These are phyloP conservation scores for Aspergillus ustus DNA, from an alignment of 2,329 filamentous ascomycete genomes.

Conservation along the genomic window DNA sequence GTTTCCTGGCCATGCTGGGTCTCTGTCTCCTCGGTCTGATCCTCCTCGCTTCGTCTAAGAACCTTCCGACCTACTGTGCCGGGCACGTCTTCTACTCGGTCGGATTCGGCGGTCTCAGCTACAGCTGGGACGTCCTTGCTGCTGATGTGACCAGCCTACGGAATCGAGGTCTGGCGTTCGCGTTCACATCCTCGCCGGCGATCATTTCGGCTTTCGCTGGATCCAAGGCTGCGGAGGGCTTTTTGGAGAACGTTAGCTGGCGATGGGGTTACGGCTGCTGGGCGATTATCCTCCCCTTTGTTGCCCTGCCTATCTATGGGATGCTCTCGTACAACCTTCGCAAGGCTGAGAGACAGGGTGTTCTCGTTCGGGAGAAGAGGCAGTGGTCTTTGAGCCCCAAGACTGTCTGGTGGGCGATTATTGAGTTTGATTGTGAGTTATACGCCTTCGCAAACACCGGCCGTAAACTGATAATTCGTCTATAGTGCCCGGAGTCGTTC, in stretches of 20 bases:
- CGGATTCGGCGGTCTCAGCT: conserved; percentile 60
- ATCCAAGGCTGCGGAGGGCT: conserved; percentile 56
- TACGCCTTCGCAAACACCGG: not conserved
- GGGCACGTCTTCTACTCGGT: conserved; percentile 63
- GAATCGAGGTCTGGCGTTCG: conserved; percentile 65
- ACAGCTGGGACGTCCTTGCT: conserved; percentile 62
- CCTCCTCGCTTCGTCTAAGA: conserved; percentile 65
- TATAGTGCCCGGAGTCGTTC: conserved; percentile 62
- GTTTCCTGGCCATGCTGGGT: conserved; percentile 56
- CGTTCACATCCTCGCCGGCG: conserved; percentile 65
- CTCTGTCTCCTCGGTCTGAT: conserved; percentile 56
- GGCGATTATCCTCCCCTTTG: conserved; percentile 62
- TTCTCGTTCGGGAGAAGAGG: conserved; percentile 49
- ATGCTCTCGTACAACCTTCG: conserved; percentile 59
- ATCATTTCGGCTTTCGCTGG: conserved; percentile 66
- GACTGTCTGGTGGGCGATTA: conserved; percentile 56
- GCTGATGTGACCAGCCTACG: conserved; percentile 65
- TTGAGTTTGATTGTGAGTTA: conserved; percentile 62
- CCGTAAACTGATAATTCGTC: not conserved
- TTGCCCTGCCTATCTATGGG: conserved; percentile 60
- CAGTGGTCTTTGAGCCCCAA: conserved; percentile 52
- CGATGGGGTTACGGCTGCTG: conserved; percentile 68
- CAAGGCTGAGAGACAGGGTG: conserved; percentile 61
- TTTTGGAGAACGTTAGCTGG: conserved; percentile 55
- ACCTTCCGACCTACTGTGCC: conserved; percentile 65